These are phyloP conservation scores for Sphenostylis stenocarpa DNA, from an alignment of 306 rosid species.

Conservation along the genomic window DNA sequence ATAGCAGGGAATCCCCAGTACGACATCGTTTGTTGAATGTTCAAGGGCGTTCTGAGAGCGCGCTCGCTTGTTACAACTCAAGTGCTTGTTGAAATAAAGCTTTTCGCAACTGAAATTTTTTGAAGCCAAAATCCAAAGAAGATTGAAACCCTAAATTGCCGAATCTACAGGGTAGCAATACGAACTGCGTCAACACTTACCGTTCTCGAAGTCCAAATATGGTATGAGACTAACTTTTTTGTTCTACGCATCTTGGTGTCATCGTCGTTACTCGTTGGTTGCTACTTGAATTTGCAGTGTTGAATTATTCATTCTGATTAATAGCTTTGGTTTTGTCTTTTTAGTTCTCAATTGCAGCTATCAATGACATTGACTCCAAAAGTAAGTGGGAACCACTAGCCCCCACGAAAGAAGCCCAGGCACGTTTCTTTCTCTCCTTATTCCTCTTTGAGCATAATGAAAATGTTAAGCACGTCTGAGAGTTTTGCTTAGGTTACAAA, in stretches of 20 bases:
- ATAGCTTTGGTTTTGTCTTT: neutral
- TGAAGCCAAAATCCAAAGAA: constrained; percentile 5
- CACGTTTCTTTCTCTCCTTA: constrained; percentile 23
- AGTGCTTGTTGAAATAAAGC: neutral
- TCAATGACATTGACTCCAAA: constrained; percentile 82
- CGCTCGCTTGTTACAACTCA: neutral
- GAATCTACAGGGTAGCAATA: neutral
- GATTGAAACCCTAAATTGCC: constrained; percentile 31
- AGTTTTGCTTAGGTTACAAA: neutral
- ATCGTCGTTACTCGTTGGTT: neutral
- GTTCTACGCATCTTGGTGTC: constrained; percentile 6
- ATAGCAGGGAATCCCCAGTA: neutral
- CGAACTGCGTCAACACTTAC: neutral
- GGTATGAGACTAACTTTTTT: constrained; percentile 18
- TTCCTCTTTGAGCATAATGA: neutral
- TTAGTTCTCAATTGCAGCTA: constrained; percentile 95
- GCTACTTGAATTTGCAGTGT: constrained; percentile 20
- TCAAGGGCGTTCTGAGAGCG: constrained; percentile 18
- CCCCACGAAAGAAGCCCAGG: constrained; percentile 99
- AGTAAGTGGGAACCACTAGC: constrained; percentile 91
- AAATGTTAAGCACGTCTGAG: neutral
- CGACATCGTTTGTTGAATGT: constrained; percentile 33
- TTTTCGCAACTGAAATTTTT: neutral
- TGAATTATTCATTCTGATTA: neutral
- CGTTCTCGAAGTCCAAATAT: constrained; percentile 25